Evolutionary conservation across 306 rosid genomes (phyloP).

Genomic region (Gastrolobium villosum): DNA sequence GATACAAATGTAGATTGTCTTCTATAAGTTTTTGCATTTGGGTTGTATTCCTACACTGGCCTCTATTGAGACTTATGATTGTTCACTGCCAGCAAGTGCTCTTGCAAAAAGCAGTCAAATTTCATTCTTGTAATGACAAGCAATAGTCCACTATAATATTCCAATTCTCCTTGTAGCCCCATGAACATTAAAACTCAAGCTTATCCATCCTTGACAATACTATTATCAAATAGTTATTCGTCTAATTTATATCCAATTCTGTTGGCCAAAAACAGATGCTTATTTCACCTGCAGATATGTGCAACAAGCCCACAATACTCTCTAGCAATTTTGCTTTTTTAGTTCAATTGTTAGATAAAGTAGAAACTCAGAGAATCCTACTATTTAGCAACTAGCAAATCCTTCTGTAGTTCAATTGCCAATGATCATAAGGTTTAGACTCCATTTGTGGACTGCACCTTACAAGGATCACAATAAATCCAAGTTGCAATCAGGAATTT

Average conservation of each 20-base stretch:
- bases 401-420: slow-evolving; percentile 1
- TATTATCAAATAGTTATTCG: neutral
- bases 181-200: neutral
- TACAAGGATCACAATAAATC: slow-evolving; percentile 2
- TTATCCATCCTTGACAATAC: slow-evolving; percentile 9
- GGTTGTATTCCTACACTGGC: too few species aligned
- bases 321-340: neutral
- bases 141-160: too few species aligned
- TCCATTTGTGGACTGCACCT: neutral
- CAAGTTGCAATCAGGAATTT: too few species aligned
- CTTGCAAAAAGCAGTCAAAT: too few species aligned
- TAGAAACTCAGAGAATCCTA: neutral
- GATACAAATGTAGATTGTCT: too few species aligned
- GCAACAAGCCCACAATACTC: slow-evolving; percentile 1
- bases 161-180: neutral
- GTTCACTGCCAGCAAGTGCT: too few species aligned
- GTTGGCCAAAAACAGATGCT: neutral
- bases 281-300: neutral
- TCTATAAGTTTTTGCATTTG: too few species aligned
- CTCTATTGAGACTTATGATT: too few species aligned
- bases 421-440: neutral
- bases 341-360: too few species aligned
- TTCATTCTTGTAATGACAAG: too few species aligned
- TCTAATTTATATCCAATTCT: neutral
- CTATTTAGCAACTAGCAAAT: slow-evolving; percentile 2